Percentiles rank a stretch among this genome's conserved stretches.
Conservation (phyloP, 345 rosid genomes). For the sweet orange (Citrus sinensis) region DVS_A1.0 CM039166.1:7707501-7708000, state of each 20-base stretch:
- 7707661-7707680: not conserved
- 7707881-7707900: not conserved
- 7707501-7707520: conserved; percentile 37
- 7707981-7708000: not conserved
- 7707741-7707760: not conserved
- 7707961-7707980: not conserved
- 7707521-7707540: conserved; percentile 37
- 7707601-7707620: conserved; percentile 11
- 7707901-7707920: not conserved
- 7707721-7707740: not conserved
- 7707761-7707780: not conserved
- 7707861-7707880: not conserved
- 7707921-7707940: not conserved
- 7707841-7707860: not conserved
- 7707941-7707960: not conserved
- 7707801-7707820: not conserved
- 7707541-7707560: conserved; percentile 31
- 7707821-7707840: not conserved
- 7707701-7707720: not conserved
- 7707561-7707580: conserved; percentile 35
- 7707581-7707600: not conserved
- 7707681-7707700: not conserved
- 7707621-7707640: not conserved
- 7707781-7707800: not conserved
- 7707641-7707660: conserved; percentile 2